Conservation (phyloP, 2,329 filamentous ascomycete genomes). For the Talaromyces pinophilus region DNA sequence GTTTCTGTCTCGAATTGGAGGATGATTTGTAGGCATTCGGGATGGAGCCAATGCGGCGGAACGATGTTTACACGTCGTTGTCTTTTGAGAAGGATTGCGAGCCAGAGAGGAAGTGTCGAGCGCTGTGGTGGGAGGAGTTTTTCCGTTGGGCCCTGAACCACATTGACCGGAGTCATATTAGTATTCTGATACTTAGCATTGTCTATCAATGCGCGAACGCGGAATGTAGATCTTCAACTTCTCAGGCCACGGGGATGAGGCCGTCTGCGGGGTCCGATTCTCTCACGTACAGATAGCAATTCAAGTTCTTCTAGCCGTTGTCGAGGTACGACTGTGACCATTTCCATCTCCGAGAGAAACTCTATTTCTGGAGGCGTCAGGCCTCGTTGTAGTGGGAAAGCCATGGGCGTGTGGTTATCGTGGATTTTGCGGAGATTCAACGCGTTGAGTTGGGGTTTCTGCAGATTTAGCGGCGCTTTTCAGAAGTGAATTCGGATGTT, state of each 20-base stretch:
- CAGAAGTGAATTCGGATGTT: neutral
- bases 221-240: conserved; percentile 21
- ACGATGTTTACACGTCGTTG: conserved; percentile 92
- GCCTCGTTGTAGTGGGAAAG: conserved; percentile 62
- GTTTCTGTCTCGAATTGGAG: conserved; percentile 77
- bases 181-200: neutral
- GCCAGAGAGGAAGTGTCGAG: conserved; percentile 82
- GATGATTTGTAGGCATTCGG: conserved; percentile 72
- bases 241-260: conserved; percentile 11
- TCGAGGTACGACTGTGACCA: conserved; percentile 87
- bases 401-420: conserved; percentile 48
- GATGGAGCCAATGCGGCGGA: conserved; percentile 83
- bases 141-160: conserved; percentile 70
- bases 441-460: neutral
- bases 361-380: conserved; percentile 85
- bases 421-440: conserved; percentile 4
- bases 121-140: conserved; percentile 78
- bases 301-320: conserved; percentile 84
- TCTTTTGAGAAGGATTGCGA: conserved; percentile 90
- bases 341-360: conserved; percentile 97
- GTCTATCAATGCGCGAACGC: conserved; percentile 9
- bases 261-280: conserved; percentile 18
- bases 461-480: neutral
- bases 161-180: conserved; percentile 14
- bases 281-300: conserved; percentile 73